phyloP scores from a whole-genome alignment of 2,329 filamentous ascomycete species.

The Neoscytalidium dimidiatum region DNA sequence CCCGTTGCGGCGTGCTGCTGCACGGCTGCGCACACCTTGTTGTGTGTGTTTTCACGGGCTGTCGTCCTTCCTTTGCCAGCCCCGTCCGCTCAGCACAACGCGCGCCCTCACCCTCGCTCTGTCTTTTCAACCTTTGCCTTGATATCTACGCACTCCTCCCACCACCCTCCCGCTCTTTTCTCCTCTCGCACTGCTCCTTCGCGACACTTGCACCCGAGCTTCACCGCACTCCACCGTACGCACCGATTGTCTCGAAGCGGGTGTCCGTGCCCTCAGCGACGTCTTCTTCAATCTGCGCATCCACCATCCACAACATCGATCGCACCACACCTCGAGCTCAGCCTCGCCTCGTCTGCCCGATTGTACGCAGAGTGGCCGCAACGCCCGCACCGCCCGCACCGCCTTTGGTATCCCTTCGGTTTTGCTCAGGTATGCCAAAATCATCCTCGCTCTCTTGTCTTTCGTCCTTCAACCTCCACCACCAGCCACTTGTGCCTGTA shows the following conservation, averaged over 20 bases:
- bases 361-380: no score
- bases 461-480: background rate
- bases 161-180: background rate
- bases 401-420: no score
- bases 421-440: no score
- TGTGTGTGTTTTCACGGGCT: constrained; percentile 1
- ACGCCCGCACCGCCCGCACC: no score
- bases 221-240: no score
- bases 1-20: background rate
- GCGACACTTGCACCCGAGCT: background rate
- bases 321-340: no score
- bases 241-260: no score
- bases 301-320: no score
- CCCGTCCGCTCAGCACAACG: background rate
- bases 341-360: no score
- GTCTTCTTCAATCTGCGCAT: no score
- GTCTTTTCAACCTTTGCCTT: background rate
- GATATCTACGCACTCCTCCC: background rate
- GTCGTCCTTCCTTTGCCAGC: background rate
- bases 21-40: background rate
- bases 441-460: background rate
- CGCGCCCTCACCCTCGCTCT: background rate
- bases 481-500: no score
- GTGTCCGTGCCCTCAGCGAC: no score
- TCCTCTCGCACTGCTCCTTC: background rate